Evolutionary conservation across 129 eudicot species (phyloP).

Genomic region (Helichrysum umbraculigerum): DNA sequence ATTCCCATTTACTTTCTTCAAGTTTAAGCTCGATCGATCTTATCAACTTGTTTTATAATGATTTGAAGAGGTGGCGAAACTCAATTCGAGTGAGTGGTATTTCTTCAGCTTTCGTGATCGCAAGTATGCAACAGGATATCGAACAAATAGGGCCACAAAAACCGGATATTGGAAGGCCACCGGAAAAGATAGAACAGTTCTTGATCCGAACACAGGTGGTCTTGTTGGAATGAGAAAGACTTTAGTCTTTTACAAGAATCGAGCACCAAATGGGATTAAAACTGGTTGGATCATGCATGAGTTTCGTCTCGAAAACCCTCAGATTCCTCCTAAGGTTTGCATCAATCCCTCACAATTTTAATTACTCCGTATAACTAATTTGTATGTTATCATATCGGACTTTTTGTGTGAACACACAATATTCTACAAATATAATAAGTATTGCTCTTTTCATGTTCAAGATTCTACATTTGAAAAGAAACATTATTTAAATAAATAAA

Average conservation of each 20-base stretch:
- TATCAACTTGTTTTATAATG: slow-evolving; percentile 7
- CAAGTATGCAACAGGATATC: slow-evolving; percentile 82
- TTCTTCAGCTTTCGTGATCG: slow-evolving; percentile 97
- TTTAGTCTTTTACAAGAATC: slow-evolving; percentile 74
- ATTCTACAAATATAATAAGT: background rate
- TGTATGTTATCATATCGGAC: background rate
- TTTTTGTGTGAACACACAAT: background rate
- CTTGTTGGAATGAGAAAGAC: slow-evolving; percentile 92
- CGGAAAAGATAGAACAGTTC: slow-evolving; percentile 70
- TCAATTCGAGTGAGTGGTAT: slow-evolving; percentile 87
- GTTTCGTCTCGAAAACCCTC: slow-evolving; percentile 81
- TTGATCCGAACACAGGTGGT: slow-evolving; percentile 53
- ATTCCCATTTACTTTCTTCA: slow-evolving; percentile 19
- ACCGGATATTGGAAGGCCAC: slow-evolving; percentile 97
- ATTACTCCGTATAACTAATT: too few relatives aligned
- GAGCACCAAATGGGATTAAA: slow-evolving; percentile 96
- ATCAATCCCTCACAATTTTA: background rate
- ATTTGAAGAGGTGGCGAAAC: slow-evolving; percentile 72
- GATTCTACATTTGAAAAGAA: background rate
- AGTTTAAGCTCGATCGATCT: background rate
- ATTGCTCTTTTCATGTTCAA: slow-evolving; percentile 15
- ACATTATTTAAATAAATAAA: background rate
- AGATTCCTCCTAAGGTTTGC: slow-evolving; percentile 78
- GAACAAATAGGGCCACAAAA: slow-evolving; percentile 83
- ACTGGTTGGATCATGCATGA: slow-evolving; percentile 98